Evolutionary conservation across 2,329 filamentous ascomycete species (phyloP), one percentile per base, ranked within the genome.

Genomic region (Botrytis byssoidea): DNA sequence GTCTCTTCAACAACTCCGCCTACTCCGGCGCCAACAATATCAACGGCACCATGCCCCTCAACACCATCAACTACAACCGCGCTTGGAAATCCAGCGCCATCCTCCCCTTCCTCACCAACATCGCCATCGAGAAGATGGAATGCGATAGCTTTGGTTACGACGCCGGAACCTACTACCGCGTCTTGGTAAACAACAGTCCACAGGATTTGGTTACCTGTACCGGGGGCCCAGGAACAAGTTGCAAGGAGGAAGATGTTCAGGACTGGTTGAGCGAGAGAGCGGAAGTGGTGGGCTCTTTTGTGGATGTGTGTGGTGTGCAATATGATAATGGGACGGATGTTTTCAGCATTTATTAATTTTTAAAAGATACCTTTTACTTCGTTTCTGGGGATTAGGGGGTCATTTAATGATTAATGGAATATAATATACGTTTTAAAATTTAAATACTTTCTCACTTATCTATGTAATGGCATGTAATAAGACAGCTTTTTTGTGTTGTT

Each of bases 1-100:
- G 86, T 6, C 80, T 89, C 10, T 88, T 87, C 82, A 88, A 88
- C 80, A 88, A 87, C 79, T 85, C 83, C 7, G 84, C 82, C 0
- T 84, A 83, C 75, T 83, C 85, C 0, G 85, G 84, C 10, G 79
- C 82, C 3, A 82, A 85, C 76, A 79, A 86, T 73, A 78, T 85
- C 61, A 88, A 88, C 74, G 82, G 79, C 29, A 86, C 85, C 14
- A 87, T 88, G 86, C 85, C 86, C 0, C 77, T 82, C 5, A 79
- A 83, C 71, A 81, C 79, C 59, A 83, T 87, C 76, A 88, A 88
- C 79, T 84, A 86, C 76, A 79, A 82, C 32, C 84, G 86, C 35
- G 84, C 81, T 5, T 88, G 86, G 86, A 83, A 83, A 74, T 86
- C 84, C 8, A 85, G 84, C n/a, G 81, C 83, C 69, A 85, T 88